Evolutionary conservation across 169 alveolate species (phyloP).

Genomic region (Besnoitia besnoiti): DNA sequence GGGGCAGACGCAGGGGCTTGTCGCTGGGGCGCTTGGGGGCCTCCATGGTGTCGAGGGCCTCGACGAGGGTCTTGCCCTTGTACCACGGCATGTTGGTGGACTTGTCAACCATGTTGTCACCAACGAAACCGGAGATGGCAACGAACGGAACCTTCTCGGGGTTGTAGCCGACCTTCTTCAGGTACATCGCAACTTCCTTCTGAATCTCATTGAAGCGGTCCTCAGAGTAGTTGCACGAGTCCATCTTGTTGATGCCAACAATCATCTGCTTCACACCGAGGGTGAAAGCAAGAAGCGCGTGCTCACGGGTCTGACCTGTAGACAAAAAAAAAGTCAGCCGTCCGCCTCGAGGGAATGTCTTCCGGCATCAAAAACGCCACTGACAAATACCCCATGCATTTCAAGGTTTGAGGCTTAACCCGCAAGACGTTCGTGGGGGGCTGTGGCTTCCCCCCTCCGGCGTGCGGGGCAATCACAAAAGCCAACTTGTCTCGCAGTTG

Average conservation of each 20-base stretch:
- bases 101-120: conserved; percentile 97
- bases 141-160: conserved; percentile 93
- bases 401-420: too few species aligned
- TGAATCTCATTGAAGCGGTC: conserved; percentile 96
- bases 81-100: conserved; percentile 98
- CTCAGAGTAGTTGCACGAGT: conserved; percentile 93
- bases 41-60: conserved; percentile 95
- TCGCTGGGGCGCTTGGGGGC: conserved; percentile 97
- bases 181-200: conserved; percentile 93
- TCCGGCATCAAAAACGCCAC: too few species aligned
- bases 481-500: too few species aligned
- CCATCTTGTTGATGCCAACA: conserved; percentile 99
- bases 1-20: conserved; percentile 97
- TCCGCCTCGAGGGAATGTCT: too few species aligned
- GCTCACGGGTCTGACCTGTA: conserved; percentile 98
- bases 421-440: too few species aligned
- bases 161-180: conserved; percentile 97
- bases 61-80: conserved; percentile 96
- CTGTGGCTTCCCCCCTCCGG: too few species aligned
- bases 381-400: too few species aligned
- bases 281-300: conserved; percentile 97
- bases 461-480: too few species aligned
- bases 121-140: conserved; percentile 98
- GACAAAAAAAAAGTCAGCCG: background rate
- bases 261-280: conserved; percentile 99